Percentiles rank a stretch among this genome's conserved stretches.
Evolutionary conservation across 768 basidiomycete genomes (phyloP).

Genomic region (Suillus tomentosus): DNA sequence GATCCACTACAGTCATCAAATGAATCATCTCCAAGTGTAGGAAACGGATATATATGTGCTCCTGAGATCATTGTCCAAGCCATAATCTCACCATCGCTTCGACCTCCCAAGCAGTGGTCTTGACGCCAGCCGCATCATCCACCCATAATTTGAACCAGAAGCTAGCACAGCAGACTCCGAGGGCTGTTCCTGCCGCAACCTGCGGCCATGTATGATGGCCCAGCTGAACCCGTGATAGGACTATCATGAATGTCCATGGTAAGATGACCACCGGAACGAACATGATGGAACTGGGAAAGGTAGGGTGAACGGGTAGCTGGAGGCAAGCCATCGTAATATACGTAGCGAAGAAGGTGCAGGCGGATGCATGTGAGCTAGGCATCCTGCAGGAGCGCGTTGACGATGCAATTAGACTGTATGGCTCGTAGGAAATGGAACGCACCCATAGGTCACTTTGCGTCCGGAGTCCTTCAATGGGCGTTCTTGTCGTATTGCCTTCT

Average conservation of each 20-base stretch:
- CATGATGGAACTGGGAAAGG: conserved; percentile 40
- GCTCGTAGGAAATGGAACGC: conserved; percentile 18
- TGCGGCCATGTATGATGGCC: conserved; percentile 78
- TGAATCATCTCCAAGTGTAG: not conserved
- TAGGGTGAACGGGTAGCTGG: conserved; percentile 60
- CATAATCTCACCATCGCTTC: conserved; percentile 14
- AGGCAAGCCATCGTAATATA: conserved; percentile 60
- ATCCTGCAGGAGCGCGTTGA: conserved; percentile 49
- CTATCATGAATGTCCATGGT: conserved; percentile 57
- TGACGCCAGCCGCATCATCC: conserved; percentile 23
- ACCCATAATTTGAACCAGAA: conserved; percentile 64
- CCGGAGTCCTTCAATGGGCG: conserved; percentile 49
- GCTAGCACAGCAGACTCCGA: conserved; percentile 54
- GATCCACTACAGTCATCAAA: not conserved
- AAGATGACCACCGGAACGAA: conserved; percentile 49
- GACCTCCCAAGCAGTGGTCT: conserved; percentile 20
- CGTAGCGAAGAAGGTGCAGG: conserved; percentile 62
- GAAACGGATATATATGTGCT: not conserved
- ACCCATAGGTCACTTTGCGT: conserved; percentile 71
- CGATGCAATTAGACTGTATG: not conserved
- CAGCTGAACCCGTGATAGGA: conserved; percentile 70
- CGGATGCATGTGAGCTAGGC: conserved; percentile 82
- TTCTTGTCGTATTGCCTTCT: conserved; percentile 62
- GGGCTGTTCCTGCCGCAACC: conserved; percentile 57
- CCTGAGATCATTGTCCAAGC: not conserved